Evolutionary conservation across 495 filamentous ascomycete genomes (phyloP), one percentile per base, ranked within the genome.

Genomic region (Podospora fimiseda): DNA sequence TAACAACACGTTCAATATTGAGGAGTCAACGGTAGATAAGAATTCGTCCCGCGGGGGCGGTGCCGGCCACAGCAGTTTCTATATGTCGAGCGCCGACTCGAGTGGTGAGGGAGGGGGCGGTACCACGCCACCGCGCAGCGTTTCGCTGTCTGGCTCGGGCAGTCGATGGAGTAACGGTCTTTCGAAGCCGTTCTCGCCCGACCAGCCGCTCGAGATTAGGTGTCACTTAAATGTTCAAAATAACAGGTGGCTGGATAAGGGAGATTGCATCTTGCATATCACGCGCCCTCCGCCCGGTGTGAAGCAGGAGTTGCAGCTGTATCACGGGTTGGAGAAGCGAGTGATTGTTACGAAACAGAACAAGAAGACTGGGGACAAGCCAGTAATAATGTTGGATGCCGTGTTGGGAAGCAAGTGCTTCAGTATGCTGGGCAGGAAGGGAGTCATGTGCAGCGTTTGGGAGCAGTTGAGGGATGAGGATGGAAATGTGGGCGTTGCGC

Each of bases 191-290:
- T 66, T 64, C 47, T 61, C 61, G 1, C 61, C 65, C 1, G 61
- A 62, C 16, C 50, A 52, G 24, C 59, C 65, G 6, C 80, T 90
- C 43, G 90, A 93, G 56, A 86, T 87, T 58, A 81, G 89, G 20
- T 79, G 96, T 30, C 95, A 96, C 68, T 66, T 83, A 15, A 84
- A 89, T 38, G 85, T 91, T 48, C 80, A 81, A 2, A 74, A 81
- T 18, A 83, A 82, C 33, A 88, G 87, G 61, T 98, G 93, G 93
- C 81, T 87, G 23, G 91, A 96, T 59, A 84, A 92, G 74, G 91
- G 92, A 49, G 82, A 87, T 43, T 91, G 90, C 45, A 75, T 83
- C 23, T 68, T 98, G 27, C 86, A 85, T 24, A 90, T 97, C 60
- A 82, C 87, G 67, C 85, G 86, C 8, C 83, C 86, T 1, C 73